Conservation (phyloP, 441 rosid species). For the Euphorbia celastroides region DNA sequence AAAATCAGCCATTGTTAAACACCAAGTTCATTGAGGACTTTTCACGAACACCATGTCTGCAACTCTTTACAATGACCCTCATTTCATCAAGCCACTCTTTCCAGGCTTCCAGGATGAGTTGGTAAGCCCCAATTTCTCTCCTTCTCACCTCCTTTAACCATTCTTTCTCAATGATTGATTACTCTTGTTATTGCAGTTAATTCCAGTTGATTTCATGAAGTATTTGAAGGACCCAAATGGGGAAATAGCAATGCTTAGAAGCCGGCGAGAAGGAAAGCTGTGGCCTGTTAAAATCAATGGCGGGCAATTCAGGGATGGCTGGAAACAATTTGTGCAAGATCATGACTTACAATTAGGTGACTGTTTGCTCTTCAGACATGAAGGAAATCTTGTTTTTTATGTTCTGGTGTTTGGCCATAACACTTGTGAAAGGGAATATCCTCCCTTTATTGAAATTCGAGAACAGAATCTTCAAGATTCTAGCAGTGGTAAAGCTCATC, state of each 20-base stretch:
- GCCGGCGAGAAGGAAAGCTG: constrained; percentile 9
- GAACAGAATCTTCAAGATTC: not conserved
- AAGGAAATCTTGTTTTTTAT: constrained; percentile 12
- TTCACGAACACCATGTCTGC: not conserved
- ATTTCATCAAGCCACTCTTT: constrained; percentile 24
- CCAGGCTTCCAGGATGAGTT: constrained; percentile 15
- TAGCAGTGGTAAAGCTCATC: not conserved
- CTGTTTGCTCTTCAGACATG: constrained; percentile 20
- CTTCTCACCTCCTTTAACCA: too few relatives aligned
- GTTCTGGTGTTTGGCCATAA: constrained; percentile 17
- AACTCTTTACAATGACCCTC: not conserved
- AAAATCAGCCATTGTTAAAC: not conserved
- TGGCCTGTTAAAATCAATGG: constrained; percentile 16
- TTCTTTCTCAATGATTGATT: not conserved
- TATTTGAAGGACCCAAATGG: not conserved
- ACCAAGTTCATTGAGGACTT: too few relatives aligned
- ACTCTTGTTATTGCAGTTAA: constrained; percentile 8
- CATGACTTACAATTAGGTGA: constrained; percentile 20
- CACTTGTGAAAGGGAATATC: constrained; percentile 9
- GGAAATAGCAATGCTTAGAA: constrained; percentile 8
- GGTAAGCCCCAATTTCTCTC: not conserved
- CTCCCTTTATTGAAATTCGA: not conserved
- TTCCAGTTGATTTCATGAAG: constrained; percentile 19
- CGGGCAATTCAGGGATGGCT: constrained; percentile 14
- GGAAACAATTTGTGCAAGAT: constrained; percentile 16